A percentile compares a stretch with the other conserved stretches of the same genome.
These are phyloP conservation scores for Dendryphion nanum DNA, from an alignment of 2,329 filamentous ascomycete genomes.

Conservation along the genomic window DNA sequence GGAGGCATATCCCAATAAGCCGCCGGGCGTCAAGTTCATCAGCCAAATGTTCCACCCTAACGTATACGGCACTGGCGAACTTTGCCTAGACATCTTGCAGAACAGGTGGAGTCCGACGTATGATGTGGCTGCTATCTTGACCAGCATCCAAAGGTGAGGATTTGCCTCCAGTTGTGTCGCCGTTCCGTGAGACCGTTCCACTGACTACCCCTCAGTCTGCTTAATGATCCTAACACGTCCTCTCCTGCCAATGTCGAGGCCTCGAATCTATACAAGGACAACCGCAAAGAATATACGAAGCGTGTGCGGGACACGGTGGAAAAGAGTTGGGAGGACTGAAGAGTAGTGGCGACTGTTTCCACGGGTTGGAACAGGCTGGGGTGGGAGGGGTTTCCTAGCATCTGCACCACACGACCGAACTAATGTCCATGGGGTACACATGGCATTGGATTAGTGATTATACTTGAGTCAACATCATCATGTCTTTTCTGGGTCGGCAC, in stretches of 20 bases:
- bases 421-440: neutral
- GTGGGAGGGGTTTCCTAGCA: neutral
- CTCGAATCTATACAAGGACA: conserved; percentile 97
- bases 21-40: conserved; percentile 96
- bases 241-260: conserved; percentile 97
- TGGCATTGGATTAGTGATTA: neutral
- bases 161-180: too few species aligned
- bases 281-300: conserved; percentile 94
- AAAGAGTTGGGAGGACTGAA: conserved; percentile 95
- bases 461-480: neutral
- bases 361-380: neutral
- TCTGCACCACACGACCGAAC: too few species aligned
- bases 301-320: conserved; percentile 94
- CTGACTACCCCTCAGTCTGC: conserved; percentile 60
- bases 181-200: neutral
- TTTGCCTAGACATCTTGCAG: conserved; percentile 95
- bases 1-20: conserved; percentile 98
- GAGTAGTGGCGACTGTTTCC: neutral
- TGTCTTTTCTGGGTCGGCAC: conserved; percentile 2
- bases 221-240: conserved; percentile 98
- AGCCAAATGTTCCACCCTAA: conserved; percentile 99
- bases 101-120: conserved; percentile 99
- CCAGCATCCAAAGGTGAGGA: conserved; percentile 88
- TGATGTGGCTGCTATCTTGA: conserved; percentile 94
- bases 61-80: conserved; percentile 93